Conservation (phyloP, 225 moss, liverwort and hornwort genomes). For the Sphagnum contortum region DNA sequence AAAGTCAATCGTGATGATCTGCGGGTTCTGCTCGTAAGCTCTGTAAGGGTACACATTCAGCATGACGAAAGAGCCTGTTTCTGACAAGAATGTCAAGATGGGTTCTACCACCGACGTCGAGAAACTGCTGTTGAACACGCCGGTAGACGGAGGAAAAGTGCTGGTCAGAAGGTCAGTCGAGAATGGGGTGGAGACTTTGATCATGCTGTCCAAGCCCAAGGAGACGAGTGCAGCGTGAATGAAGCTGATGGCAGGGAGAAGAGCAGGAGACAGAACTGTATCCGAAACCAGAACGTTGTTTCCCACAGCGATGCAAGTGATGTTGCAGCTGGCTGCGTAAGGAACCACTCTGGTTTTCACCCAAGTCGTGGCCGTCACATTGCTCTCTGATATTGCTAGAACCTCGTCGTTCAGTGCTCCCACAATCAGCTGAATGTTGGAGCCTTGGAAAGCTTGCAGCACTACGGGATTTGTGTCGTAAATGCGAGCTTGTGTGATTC, state of each 20-base stretch:
- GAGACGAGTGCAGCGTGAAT: constrained; percentile 54
- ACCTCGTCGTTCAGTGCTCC: constrained; percentile 65
- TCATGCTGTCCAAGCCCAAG: constrained; percentile 33
- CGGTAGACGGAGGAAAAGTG: constrained; percentile 52
- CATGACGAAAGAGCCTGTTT: constrained; percentile 54
- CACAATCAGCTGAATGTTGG: constrained; percentile 64
- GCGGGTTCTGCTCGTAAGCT: constrained; percentile 19
- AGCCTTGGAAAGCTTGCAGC: constrained; percentile 40
- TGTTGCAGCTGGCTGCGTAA: constrained; percentile 43
- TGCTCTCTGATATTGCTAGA: constrained; percentile 39
- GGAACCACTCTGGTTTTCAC: constrained; percentile 53
- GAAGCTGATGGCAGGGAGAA: constrained; percentile 68
- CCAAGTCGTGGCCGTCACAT: constrained; percentile 65
- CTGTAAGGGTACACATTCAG: constrained; percentile 52
- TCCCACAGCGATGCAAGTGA: constrained; percentile 66
- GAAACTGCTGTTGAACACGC: constrained; percentile 33
- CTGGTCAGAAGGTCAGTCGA: constrained; percentile 41
- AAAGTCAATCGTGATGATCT: constrained; percentile 26
- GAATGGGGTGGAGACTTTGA: constrained; percentile 68
- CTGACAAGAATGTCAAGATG: constrained; percentile 58
- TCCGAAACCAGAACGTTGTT: constrained; percentile 54
- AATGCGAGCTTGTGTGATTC: constrained; percentile 44
- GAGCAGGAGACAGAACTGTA: constrained; percentile 21
- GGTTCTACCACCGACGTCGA: constrained; percentile 29
- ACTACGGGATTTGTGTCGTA: constrained; percentile 44